Evolutionary conservation across 164 flowering plant species (phyloP).

Genomic region (Berberis vulgaris): DNA sequence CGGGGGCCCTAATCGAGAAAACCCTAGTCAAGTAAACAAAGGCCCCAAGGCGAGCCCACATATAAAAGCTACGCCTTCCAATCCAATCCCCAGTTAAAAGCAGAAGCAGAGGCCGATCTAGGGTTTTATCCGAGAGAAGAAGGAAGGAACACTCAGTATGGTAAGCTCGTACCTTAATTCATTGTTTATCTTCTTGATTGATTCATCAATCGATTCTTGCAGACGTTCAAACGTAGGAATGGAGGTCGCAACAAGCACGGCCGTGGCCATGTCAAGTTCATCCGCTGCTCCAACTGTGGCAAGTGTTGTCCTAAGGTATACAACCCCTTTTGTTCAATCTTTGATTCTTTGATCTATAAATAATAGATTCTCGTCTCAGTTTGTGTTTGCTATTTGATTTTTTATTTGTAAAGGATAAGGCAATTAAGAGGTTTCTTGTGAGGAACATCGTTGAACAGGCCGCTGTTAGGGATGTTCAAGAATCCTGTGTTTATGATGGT

Average conservation of each 20-base stretch:
- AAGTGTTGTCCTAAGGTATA: conserved; percentile 93
- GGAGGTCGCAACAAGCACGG: conserved; percentile 98
- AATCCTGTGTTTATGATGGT: conserved; percentile 89
- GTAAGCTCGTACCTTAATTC: background rate
- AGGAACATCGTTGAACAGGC: conserved; percentile 99
- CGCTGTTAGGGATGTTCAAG: conserved; percentile 92
- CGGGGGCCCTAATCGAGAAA: too few relatives aligned
- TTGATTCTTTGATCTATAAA: background rate
- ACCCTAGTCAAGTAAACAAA: too few relatives aligned
- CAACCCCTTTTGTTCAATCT: too few relatives aligned
- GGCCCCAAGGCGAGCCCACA: too few relatives aligned
- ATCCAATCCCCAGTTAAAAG: too few relatives aligned
- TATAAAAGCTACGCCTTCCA: too few relatives aligned
- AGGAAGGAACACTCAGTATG: too few relatives aligned
- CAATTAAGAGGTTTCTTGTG: conserved; percentile 93
- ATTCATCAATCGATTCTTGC: background rate
- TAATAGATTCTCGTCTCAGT: background rate
- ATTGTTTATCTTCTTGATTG: background rate
- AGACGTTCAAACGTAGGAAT: conserved; percentile 92
- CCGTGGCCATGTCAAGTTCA: conserved; percentile 82
- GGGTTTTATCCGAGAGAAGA: too few relatives aligned
- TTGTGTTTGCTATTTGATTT: background rate
- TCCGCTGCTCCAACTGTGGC: conserved; percentile 96
- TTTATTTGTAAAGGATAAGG: conserved; percentile 57
- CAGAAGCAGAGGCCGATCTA: too few relatives aligned